These are phyloP conservation scores for Penicillium silybi DNA, from an alignment of 495 filamentous ascomycete genomes.

Conservation along the genomic window DNA sequence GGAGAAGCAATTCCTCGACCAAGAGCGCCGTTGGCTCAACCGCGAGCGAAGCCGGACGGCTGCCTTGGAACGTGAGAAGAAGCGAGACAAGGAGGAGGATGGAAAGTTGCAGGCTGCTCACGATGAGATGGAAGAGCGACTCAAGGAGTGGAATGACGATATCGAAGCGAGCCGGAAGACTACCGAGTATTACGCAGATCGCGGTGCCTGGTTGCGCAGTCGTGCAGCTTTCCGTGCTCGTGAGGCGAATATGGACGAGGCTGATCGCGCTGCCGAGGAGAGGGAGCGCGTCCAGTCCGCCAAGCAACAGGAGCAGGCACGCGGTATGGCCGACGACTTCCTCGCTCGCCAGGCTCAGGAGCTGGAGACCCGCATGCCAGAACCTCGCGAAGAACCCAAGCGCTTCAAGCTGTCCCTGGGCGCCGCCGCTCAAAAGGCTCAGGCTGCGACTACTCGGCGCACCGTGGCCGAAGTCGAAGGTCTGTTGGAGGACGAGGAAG, in stretches of 20 bases:
- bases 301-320: constrained; percentile 71
- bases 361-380: constrained; percentile 55
- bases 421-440: constrained; percentile 77
- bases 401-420: constrained; percentile 93
- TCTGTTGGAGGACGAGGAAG: constrained; percentile 89
- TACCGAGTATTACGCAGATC: constrained; percentile 84
- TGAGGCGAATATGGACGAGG: constrained; percentile 73
- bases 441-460: constrained; percentile 67
- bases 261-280: constrained; percentile 74
- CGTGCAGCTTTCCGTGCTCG: constrained; percentile 66
- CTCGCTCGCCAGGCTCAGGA: constrained; percentile 85
- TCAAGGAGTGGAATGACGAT: constrained; percentile 88
- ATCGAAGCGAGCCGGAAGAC: constrained; percentile 65
- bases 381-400: constrained; percentile 71
- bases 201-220: constrained; percentile 76
- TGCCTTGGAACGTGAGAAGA: constrained; percentile 77
- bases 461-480: constrained; percentile 93
- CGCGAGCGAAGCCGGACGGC: constrained; percentile 78
- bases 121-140: constrained; percentile 66
- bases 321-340: constrained; percentile 89
- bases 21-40: constrained; percentile 86
- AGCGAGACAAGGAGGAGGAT: constrained; percentile 70
- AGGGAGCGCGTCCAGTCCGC: constrained; percentile 65
- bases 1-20: constrained; percentile 79
- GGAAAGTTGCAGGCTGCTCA: constrained; percentile 52